Conservation (phyloP, 768 basidiomycete genomes). For the Panaeolus cyanescens region DNA sequence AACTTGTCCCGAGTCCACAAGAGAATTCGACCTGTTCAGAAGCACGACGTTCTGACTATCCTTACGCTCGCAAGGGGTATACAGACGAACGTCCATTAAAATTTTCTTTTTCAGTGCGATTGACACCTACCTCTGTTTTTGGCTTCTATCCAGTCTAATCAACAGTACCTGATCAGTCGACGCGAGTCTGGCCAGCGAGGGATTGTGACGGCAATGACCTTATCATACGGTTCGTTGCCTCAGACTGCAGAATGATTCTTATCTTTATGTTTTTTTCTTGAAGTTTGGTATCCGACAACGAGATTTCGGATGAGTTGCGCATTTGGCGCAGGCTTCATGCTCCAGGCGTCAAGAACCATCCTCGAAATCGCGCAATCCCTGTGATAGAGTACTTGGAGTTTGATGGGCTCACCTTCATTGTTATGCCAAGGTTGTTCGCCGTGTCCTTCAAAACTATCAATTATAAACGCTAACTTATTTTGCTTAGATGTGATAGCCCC, state of each 20-base stretch:
- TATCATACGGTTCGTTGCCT: slow-evolving; percentile 8
- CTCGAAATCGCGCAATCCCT: slow-evolving; percentile 15
- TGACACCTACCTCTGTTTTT: too few species aligned
- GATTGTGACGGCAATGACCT: slow-evolving; percentile 9
- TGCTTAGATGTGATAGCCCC: slow-evolving; percentile 7
- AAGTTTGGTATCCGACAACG: background rate
- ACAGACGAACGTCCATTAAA: too few species aligned
- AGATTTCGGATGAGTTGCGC: background rate
- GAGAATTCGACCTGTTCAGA: background rate
- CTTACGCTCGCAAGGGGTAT: background rate
- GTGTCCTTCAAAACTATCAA: background rate
- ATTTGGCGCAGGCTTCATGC: background rate
- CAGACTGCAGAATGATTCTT: background rate
- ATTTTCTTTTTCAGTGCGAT: too few species aligned
- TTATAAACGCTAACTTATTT: too few species aligned
- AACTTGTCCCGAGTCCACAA: too few species aligned
- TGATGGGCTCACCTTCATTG: slow-evolving; percentile 11
- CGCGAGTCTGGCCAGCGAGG: slow-evolving; percentile 4
- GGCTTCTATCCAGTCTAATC: too few species aligned
- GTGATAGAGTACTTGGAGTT: slow-evolving; percentile 12
- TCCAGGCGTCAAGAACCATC: background rate
- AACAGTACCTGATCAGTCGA: too few species aligned
- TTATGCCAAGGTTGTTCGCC: slow-evolving; percentile 12
- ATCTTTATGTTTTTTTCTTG: background rate
- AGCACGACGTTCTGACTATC: background rate